Evolutionary conservation across 371 early-diverging fungal species (phyloP), one percentile per base, ranked within the genome.

Genomic region (Mucor plumbeus): DNA sequence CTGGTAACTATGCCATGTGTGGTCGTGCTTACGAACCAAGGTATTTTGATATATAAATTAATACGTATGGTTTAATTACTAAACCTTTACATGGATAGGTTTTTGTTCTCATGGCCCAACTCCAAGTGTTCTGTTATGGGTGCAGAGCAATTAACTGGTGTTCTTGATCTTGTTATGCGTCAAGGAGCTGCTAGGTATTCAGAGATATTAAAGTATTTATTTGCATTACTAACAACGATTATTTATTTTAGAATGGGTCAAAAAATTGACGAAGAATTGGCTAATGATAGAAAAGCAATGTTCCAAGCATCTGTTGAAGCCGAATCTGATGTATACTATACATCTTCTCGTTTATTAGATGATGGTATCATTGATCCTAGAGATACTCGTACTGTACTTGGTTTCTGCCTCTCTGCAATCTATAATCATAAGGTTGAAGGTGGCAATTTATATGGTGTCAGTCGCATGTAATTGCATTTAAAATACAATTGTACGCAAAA

Each of bases 1-100:
- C 92, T 5, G 92, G 92, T n/a, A 92, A 92, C 74, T 92, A 91
- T 71, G 92, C 92, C 60, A 91, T 92, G 91, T 81, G 85, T 57
- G 92, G 92, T 33, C 82, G 92, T 14, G 88, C 91, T 15, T 92
- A 91, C 71, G 85, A 88, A 36, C 91, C 92, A 7, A 74, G 89
- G 84, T 85, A 69, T 48, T 11, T 19, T 14, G 11, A 6, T 50
- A 5, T 21, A 5, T 13, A 38, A 38, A 9, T 38, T 1, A 38
- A 5, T 11, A 38, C 14, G 0, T 8, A 34, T 13, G 3, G 8
- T 8, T 14, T 31, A 14, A 14, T 14, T 13, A 53, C 53, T 53
- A 19, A 53, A 53, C 31, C 5, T 11, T 50, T 11, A 7, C 13
- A 17, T 26, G n/a, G 14, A 35, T 62, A 82, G 88, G 50, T 92